These are phyloP conservation scores for Carpinus viminea DNA, from an alignment of 306 rosid genomes.

Conservation along the genomic window DNA sequence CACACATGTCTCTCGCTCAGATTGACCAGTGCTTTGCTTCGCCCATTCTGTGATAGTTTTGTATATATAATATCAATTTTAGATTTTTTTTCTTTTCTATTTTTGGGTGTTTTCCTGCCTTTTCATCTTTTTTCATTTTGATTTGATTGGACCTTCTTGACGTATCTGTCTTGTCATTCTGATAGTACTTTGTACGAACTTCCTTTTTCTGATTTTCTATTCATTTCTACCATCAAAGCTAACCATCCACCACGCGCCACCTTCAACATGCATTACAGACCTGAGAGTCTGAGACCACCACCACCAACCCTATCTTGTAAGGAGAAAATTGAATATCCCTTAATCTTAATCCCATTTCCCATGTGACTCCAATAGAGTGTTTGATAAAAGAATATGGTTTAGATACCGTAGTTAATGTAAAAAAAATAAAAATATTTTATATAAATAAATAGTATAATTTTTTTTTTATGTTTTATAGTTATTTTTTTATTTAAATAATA, in stretches of 20 bases:
- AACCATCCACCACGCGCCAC: not conserved
- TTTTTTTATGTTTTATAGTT: no score
- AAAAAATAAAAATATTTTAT: no score
- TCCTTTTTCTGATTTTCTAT: not conserved
- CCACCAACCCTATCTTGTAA: conserved; percentile 16
- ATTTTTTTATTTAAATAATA: no score
- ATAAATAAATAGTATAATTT: no score
- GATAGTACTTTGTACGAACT: conserved; percentile 21
- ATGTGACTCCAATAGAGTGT: conserved; percentile 7
- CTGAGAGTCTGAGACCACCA: no score
- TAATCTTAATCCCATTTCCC: conserved; percentile 7
- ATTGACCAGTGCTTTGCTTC: not conserved
- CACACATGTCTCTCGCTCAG: not conserved
- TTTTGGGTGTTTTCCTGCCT: not conserved
- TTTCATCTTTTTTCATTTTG: conserved; percentile 20
- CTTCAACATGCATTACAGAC: not conserved
- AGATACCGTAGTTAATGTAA: no score
- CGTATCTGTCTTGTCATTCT: conserved; percentile 38
- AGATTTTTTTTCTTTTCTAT: not conserved
- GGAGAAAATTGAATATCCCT: not conserved
- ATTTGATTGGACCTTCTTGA: conserved; percentile 46
- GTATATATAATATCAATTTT: not conserved
- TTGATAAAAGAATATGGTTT: no score
- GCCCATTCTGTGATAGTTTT: not conserved
- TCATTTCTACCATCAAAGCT: conserved; percentile 7